phyloP scores from a whole-genome alignment of 164 flowering plant species.

The Magnolia officinalis region DNA sequence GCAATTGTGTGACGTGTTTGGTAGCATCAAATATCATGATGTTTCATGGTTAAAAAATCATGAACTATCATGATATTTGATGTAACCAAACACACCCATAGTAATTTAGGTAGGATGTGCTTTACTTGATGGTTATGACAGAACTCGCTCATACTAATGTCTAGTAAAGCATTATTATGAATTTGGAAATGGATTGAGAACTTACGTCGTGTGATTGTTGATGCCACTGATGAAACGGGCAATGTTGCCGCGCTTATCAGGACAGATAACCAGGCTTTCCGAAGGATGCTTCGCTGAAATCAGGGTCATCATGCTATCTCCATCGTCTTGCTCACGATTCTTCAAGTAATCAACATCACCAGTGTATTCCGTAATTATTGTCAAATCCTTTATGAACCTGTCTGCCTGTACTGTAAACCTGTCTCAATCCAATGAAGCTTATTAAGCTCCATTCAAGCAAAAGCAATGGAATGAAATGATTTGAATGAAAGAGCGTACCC shows the following conservation, averaged over 20 bases:
- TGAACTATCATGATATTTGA: too few species aligned
- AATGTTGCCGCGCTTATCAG: slow-evolving; percentile 78
- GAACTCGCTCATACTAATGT: not conserved
- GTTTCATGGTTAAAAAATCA: too few species aligned
- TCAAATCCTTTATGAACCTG: slow-evolving; percentile 62
- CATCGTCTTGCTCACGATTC: slow-evolving; percentile 84
- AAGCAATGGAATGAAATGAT: not conserved
- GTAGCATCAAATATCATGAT: too few species aligned
- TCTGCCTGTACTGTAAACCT: slow-evolving; percentile 97
- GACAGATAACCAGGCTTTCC: slow-evolving; percentile 80
- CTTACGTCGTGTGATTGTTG: slow-evolving; percentile 86
- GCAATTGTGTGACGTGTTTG: too few species aligned
- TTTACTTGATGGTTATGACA: not conserved
- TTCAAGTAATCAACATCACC: slow-evolving; percentile 90
- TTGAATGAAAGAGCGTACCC: slow-evolving; percentile 44
- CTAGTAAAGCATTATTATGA: not conserved
- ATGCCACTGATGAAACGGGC: slow-evolving; percentile 97
- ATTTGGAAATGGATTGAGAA: not conserved
- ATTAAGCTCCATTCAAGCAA: slow-evolving; percentile 1
- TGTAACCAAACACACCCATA: too few species aligned
- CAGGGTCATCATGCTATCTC: slow-evolving; percentile 86
- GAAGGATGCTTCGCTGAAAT: slow-evolving; percentile 55
- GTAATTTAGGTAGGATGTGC: not conserved
- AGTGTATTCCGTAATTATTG: slow-evolving; percentile 81
- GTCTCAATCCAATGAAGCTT: slow-evolving; percentile 11